phyloP scores from a whole-genome alignment of 768 basidiomycete genomes.

The Obba rivulosa region DNA sequence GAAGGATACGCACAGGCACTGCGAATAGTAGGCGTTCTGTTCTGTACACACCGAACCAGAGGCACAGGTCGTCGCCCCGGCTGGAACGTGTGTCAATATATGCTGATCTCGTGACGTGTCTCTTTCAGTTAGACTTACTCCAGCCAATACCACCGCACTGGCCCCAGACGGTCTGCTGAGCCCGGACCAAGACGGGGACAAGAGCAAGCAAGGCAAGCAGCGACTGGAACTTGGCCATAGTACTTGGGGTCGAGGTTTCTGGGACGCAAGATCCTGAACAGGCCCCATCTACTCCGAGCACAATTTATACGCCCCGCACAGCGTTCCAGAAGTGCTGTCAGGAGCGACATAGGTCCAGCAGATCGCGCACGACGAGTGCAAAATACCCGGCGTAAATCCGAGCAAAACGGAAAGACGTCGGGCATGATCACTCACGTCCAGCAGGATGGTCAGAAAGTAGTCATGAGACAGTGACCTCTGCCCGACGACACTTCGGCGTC shows the following conservation, averaged over 20 bases:
- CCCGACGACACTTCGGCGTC: background rate
- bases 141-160: constrained; percentile 53
- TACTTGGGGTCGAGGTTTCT: constrained; percentile 6
- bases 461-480: constrained; percentile 12
- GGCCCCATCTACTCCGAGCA: background rate
- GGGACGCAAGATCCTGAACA: constrained; percentile 13
- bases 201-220: constrained; percentile 36
- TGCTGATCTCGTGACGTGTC: background rate
- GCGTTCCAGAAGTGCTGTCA: constrained; percentile 2
- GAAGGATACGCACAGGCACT: constrained; percentile 24
- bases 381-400: constrained; percentile 26
- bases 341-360: constrained; percentile 4
- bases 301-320: constrained; percentile 13
- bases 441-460: background rate
- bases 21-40: constrained; percentile 29
- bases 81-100: constrained; percentile 10
- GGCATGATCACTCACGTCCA: constrained; percentile 17
- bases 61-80: constrained; percentile 29
- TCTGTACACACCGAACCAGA: constrained; percentile 26
- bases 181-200: constrained; percentile 39
- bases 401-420: constrained; percentile 26
- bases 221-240: constrained; percentile 44
- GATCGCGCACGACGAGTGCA: background rate
- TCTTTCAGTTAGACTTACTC: constrained; percentile 31
- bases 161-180: constrained; percentile 38